phyloP scores from a whole-genome alignment of 176 grass and related monocot species.

The Triticum timopheevii region DNA sequence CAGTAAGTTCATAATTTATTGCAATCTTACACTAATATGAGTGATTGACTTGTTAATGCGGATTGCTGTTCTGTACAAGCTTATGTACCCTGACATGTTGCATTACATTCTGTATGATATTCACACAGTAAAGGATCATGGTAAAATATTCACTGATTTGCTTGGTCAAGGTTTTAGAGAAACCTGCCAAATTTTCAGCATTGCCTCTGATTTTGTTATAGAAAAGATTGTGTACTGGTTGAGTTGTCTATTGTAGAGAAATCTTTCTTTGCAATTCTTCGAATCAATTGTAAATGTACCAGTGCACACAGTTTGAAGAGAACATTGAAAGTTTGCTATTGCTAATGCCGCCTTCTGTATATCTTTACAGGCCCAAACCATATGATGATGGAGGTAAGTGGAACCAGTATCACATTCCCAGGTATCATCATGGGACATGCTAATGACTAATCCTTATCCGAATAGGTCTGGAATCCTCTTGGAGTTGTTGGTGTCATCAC shows the following conservation, averaged over 20 bases:
- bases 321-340: constrained; percentile 1
- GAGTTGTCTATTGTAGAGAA: background rate
- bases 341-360: constrained; percentile 17
- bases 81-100: constrained; percentile 10
- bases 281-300: background rate
- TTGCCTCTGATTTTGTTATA: constrained; percentile 17
- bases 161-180: background rate
- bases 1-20: background rate
- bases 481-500: constrained; percentile 98
- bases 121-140: background rate
- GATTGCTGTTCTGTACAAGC: constrained; percentile 8
- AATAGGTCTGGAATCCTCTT: constrained; percentile 98
- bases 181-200: background rate
- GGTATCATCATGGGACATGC: constrained; percentile 18
- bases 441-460: constrained; percentile 33
- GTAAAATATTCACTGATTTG: background rate
- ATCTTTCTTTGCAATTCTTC: constrained; percentile 1
- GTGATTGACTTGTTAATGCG: background rate
- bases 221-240: constrained; percentile 9
- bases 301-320: background rate
- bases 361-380: constrained; percentile 84
- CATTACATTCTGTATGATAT: background rate
- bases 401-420: background rate
- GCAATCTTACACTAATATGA: no score
- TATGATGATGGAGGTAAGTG: constrained; percentile 97